phyloP scores from a whole-genome alignment of 1,284 basidiomycete species.

The Porodaedalea pini region DNA sequence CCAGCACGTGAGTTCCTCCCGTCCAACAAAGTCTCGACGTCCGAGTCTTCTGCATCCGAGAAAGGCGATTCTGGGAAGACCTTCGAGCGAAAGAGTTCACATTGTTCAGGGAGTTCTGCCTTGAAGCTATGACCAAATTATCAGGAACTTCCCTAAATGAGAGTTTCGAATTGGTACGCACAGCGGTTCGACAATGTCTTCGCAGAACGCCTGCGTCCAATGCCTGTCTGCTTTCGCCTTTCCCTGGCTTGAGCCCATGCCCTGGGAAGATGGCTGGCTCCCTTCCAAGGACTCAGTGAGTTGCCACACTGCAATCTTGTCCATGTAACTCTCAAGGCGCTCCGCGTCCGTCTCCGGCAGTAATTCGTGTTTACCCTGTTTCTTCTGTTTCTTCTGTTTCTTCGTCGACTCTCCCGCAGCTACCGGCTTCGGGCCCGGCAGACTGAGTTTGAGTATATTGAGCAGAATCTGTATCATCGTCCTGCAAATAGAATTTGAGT shows the following conservation, averaged over 20 bases:
- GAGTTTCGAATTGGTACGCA: slow-evolving; percentile 33
- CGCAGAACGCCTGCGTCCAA: slow-evolving; percentile 70
- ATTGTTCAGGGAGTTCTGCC: slow-evolving; percentile 47
- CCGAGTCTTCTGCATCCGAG: slow-evolving; percentile 41
- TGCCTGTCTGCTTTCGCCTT: slow-evolving; percentile 44
- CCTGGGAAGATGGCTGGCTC: slow-evolving; percentile 20
- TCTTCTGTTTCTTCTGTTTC: slow-evolving; percentile 27
- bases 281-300: slow-evolving; percentile 44
- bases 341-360: slow-evolving; percentile 37
- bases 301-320: slow-evolving; percentile 73
- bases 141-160: neutral
- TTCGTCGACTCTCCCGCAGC: slow-evolving; percentile 13
- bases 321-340: slow-evolving; percentile 67
- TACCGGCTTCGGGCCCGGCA: slow-evolving; percentile 44
- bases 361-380: slow-evolving; percentile 29
- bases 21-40: slow-evolving; percentile 21
- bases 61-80: slow-evolving; percentile 61
- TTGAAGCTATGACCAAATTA: slow-evolving; percentile 47
- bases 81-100: slow-evolving; percentile 58
- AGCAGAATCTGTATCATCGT: slow-evolving; percentile 70
- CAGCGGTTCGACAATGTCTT: slow-evolving; percentile 60
- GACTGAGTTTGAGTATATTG: slow-evolving; percentile 58
- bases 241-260: slow-evolving; percentile 9
- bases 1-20: slow-evolving; percentile 7
- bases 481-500: slow-evolving; percentile 35